Conservation (phyloP, 2,329 filamentous ascomycete species). For the Epicoccum nigrum region DNA sequence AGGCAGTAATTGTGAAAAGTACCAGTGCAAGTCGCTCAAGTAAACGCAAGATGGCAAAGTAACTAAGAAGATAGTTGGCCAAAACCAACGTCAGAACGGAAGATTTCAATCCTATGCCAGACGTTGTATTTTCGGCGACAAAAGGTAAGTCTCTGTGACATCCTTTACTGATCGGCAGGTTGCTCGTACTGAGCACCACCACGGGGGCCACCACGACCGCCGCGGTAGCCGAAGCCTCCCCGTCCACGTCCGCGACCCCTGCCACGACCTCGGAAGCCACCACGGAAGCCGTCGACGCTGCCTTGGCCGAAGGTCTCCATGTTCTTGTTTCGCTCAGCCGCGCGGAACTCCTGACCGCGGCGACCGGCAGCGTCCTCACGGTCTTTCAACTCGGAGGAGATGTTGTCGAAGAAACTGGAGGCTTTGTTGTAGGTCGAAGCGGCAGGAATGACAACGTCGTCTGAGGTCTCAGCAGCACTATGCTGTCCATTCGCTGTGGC, state of each 20-base stretch:
- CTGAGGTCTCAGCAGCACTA: constrained; percentile 46
- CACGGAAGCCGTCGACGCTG: constrained; percentile 83
- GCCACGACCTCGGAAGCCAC: constrained; percentile 79
- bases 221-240: constrained; percentile 51
- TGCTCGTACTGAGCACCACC: constrained; percentile 37
- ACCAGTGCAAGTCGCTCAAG: constrained; percentile 26
- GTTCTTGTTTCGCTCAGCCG: constrained; percentile 92
- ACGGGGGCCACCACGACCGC: constrained; percentile 53
- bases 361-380: constrained; percentile 72
- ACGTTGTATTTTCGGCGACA: too few species aligned
- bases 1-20: constrained; percentile 20
- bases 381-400: constrained; percentile 91
- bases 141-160: background rate
- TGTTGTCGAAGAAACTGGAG: constrained; percentile 96
- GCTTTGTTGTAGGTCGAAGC: constrained; percentile 78
- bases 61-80: background rate
- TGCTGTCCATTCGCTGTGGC: constrained; percentile 48
- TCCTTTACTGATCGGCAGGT: constrained; percentile 26
- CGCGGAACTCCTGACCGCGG: constrained; percentile 83
- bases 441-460: constrained; percentile 55
- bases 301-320: constrained; percentile 98
- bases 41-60: constrained; percentile 14
- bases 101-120: background rate
- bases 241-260: constrained; percentile 71
- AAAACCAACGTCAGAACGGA: constrained; percentile 3